phyloP scores from a whole-genome alignment of 1,139 yeast genomes.

The Saccharomyces hybrid region DNA sequence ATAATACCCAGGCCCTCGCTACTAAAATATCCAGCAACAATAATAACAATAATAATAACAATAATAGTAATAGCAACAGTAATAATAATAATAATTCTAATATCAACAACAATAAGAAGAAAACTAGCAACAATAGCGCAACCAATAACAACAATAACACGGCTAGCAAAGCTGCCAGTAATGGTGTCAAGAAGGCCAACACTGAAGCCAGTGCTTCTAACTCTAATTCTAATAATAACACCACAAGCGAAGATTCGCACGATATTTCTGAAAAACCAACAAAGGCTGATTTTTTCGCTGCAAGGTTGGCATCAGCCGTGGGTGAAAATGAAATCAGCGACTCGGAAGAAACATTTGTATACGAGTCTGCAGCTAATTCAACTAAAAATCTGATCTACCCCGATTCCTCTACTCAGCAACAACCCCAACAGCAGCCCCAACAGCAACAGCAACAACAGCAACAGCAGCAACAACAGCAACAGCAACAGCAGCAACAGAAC shows the following conservation, averaged over 20 bases:
- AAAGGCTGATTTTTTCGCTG: slow-evolving; percentile 89
- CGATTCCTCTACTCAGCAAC: slow-evolving; percentile 13
- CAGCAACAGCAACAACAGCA: slow-evolving; percentile 8
- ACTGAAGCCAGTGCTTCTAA: neutral
- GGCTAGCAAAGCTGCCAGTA: slow-evolving; percentile 1
- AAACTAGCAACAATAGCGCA: neutral
- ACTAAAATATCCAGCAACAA: neutral
- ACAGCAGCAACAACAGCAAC: slow-evolving; percentile 4
- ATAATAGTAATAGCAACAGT: neutral
- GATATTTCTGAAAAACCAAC: slow-evolving; percentile 34
- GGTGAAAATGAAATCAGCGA: slow-evolving; percentile 83
- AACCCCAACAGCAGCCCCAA: slow-evolving; percentile 5
- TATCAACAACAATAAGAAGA: neutral
- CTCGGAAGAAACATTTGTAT: slow-evolving; percentile 89
- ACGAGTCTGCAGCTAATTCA: slow-evolving; percentile 48
- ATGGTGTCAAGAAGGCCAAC: neutral
- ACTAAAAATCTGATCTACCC: slow-evolving; percentile 32
- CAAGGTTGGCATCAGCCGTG: slow-evolving; percentile 86
- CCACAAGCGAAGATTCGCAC: slow-evolving; percentile 4
- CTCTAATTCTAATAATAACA: neutral
- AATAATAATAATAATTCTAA: slow-evolving; percentile 2
- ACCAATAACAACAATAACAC: slow-evolving; percentile 2
- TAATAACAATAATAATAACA: neutral
- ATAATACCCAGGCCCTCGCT: neutral
- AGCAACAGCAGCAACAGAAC: neutral